Percentiles rank a stretch among this genome's conserved stretches.
phyloP scores from a whole-genome alignment of 139 green algal species.

The Haematococcus sp. region DNA sequence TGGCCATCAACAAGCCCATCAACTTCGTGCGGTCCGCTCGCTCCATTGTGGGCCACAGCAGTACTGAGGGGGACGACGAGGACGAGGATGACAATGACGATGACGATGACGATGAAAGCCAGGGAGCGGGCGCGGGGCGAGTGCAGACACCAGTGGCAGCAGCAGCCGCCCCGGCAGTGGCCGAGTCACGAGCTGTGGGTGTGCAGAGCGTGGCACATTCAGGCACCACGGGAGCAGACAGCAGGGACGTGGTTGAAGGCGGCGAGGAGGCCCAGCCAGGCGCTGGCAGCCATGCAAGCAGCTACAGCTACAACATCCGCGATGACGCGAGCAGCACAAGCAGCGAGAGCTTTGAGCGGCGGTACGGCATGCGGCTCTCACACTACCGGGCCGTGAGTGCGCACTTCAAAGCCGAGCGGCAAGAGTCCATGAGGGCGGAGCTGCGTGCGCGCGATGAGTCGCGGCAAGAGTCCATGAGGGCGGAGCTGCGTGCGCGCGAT shows the following conservation, averaged over 20 bases:
- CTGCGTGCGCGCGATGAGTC: too few species aligned
- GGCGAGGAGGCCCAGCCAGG: background rate
- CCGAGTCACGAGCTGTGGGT: background rate
- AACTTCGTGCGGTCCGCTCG: too few species aligned
- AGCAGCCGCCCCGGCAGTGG: background rate
- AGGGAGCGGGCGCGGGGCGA: background rate
- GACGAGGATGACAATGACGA: background rate
- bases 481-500: too few species aligned
- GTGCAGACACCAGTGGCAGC: background rate
- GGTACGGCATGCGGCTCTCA: constrained; percentile 9
- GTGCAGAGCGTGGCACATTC: background rate
- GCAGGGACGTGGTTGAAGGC: background rate
- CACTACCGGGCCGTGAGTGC: background rate
- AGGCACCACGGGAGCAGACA: background rate
- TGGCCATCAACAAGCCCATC: too few species aligned
- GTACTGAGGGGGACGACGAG: background rate
- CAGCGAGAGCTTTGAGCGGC: constrained; percentile 9
- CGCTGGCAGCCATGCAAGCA: background rate
- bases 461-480: too few species aligned
- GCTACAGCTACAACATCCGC: background rate
- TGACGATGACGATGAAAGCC: background rate
- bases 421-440: too few species aligned
- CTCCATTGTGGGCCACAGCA: background rate
- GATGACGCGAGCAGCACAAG: constrained; percentile 7
- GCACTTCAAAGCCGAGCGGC: too few species aligned